phyloP scores from a whole-genome alignment of 495 filamentous ascomycete species.

The Penicillium subrubescens region DNA sequence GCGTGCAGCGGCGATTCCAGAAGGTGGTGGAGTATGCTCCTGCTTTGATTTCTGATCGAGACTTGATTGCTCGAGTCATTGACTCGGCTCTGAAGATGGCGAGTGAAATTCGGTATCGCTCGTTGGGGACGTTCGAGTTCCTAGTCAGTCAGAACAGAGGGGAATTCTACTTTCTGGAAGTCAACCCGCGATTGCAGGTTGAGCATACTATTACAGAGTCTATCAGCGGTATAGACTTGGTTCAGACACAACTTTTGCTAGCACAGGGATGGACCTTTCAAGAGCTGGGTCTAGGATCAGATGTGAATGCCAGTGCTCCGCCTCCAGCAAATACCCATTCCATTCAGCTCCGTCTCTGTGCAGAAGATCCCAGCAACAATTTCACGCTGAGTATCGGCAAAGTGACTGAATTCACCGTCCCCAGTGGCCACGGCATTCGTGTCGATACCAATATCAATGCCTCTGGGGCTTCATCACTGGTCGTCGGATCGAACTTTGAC shows the following conservation, averaged over 20 bases:
- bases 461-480: constrained; percentile 29
- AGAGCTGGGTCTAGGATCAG: constrained; percentile 40
- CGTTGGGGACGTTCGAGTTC: constrained; percentile 63
- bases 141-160: constrained; percentile 56
- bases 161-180: constrained; percentile 66
- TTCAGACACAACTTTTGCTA: constrained; percentile 54
- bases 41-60: constrained; percentile 37
- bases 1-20: constrained; percentile 58
- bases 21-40: constrained; percentile 57
- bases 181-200: constrained; percentile 63
- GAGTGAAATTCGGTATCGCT: constrained; percentile 50
- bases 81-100: constrained; percentile 45
- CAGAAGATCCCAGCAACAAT: constrained; percentile 54
- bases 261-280: constrained; percentile 52
- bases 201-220: constrained; percentile 58
- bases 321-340: constrained; percentile 42
- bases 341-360: constrained; percentile 60
- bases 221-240: constrained; percentile 58
- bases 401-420: constrained; percentile 53
- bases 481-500: constrained; percentile 60
- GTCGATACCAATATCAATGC: constrained; percentile 55
- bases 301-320: constrained; percentile 26
- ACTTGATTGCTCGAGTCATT: constrained; percentile 42
- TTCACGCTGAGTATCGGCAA: constrained; percentile 62
- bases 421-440: constrained; percentile 57